Percentiles rank a stretch among this genome's conserved stretches.
phyloP scores from a whole-genome alignment of 495 filamentous ascomycete genomes.

The Pyrenula massariospora region DNA sequence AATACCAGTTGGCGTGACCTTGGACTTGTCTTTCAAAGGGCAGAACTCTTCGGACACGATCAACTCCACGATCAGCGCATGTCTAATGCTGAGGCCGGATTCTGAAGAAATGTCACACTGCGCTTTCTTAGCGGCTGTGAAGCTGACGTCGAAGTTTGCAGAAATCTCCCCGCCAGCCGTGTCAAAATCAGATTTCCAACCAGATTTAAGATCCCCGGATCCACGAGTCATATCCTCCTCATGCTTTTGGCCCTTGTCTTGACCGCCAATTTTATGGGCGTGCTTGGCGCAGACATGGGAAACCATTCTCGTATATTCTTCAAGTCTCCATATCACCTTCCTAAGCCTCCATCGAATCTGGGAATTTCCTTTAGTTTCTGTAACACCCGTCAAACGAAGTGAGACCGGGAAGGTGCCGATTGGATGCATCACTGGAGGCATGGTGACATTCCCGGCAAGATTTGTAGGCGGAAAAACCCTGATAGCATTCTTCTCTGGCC shows the following conservation, averaged over 20 bases:
- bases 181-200: conserved; percentile 95
- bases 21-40: conserved; percentile 51
- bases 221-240: conserved; percentile 67
- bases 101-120: conserved; percentile 71
- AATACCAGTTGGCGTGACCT: conserved; percentile 76
- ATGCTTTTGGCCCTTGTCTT: conserved; percentile 66
- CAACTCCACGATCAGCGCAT: conserved; percentile 83
- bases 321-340: conserved; percentile 85
- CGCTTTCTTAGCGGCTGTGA: conserved; percentile 48
- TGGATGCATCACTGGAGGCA: conserved; percentile 75
- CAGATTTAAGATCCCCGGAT: conserved; percentile 60
- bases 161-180: conserved; percentile 61
- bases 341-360: conserved; percentile 77
- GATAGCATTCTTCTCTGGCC: conserved; percentile 61
- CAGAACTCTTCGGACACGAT: conserved; percentile 89
- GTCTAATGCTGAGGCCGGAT: conserved; percentile 67
- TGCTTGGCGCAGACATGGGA: conserved; percentile 77
- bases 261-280: conserved; percentile 54
- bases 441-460: conserved; percentile 68
- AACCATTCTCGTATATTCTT: conserved; percentile 70
- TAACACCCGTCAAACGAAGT: conserved; percentile 69
- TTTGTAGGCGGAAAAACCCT: conserved; percentile 96
- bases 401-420: conserved; percentile 71
- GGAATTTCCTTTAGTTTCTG: conserved; percentile 47
- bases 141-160: conserved; percentile 65